These are phyloP conservation scores for Penicillium sp. DNA, from an alignment of 2,329 filamentous ascomycete species.

Conservation along the genomic window DNA sequence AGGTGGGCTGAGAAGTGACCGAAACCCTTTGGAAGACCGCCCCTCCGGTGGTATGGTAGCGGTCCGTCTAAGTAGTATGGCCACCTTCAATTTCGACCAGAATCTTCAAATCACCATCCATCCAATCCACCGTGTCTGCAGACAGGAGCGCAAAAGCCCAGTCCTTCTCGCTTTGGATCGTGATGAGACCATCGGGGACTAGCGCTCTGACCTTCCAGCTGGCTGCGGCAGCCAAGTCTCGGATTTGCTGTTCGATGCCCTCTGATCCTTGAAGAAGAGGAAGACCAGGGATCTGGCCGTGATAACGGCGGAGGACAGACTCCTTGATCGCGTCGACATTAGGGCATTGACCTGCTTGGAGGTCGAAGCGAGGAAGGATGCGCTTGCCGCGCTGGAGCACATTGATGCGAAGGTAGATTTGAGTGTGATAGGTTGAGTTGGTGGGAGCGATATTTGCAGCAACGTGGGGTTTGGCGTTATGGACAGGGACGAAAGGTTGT, in stretches of 20 bases:
- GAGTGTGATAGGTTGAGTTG: slow-evolving; percentile 11
- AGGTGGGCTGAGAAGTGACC: neutral
- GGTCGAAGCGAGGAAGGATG: slow-evolving; percentile 39
- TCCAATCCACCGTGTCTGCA: slow-evolving; percentile 48
- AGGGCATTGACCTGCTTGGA: slow-evolving; percentile 38
- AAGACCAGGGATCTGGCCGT: slow-evolving; percentile 32
- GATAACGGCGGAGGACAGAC: slow-evolving; percentile 34
- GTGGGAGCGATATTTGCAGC: slow-evolving; percentile 3
- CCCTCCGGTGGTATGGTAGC: neutral
- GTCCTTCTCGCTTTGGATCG: slow-evolving; percentile 43
- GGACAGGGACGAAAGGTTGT: slow-evolving; percentile 20
- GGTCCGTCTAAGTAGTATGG: slow-evolving; percentile 9
- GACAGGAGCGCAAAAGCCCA: slow-evolving; percentile 49
- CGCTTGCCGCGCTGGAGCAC: slow-evolving; percentile 43
- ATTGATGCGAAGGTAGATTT: slow-evolving; percentile 41
- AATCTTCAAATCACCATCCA: slow-evolving; percentile 48
- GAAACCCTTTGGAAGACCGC: neutral
- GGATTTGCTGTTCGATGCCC: slow-evolving; percentile 17
- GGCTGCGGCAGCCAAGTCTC: slow-evolving; percentile 11
- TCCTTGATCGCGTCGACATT: slow-evolving; percentile 36
- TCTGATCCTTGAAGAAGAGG: slow-evolving; percentile 14
- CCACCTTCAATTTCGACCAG: slow-evolving; percentile 39
- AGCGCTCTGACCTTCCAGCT: slow-evolving; percentile 42
- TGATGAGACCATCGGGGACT: slow-evolving; percentile 45
- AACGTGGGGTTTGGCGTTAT: neutral